phyloP scores from a whole-genome alignment of 1,139 yeast species.

The Kodamaea sp. region DNA sequence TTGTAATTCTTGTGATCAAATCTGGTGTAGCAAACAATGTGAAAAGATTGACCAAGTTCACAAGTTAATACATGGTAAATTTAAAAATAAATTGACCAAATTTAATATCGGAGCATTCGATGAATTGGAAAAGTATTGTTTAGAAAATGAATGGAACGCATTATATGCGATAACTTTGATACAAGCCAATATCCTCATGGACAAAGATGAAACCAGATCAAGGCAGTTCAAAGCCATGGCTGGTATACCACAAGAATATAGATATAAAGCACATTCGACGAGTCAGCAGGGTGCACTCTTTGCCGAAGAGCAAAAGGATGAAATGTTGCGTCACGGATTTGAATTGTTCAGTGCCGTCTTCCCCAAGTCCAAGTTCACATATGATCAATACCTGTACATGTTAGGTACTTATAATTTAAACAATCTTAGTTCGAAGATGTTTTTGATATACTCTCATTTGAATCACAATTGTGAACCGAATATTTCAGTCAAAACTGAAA shows the following conservation, averaged over 20 bases:
- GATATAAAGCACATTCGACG: constrained; percentile 46
- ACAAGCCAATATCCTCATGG: constrained; percentile 46
- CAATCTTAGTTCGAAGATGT: constrained; percentile 63
- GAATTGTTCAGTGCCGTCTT: constrained; percentile 49
- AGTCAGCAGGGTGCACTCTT: constrained; percentile 24
- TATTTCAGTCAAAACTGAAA: constrained; percentile 48
- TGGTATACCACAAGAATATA: constrained; percentile 60
- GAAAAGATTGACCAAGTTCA: constrained; percentile 45
- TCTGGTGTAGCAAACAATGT: constrained; percentile 73
- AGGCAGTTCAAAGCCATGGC: constrained; percentile 62
- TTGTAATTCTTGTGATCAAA: constrained; percentile 70
- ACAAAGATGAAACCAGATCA: constrained; percentile 38
- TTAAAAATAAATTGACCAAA: constrained; percentile 14
- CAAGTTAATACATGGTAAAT: constrained; percentile 15
- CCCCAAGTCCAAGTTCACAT: constrained; percentile 38
- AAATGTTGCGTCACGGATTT: constrained; percentile 58
- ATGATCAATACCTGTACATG: constrained; percentile 55
- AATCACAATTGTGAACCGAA: constrained; percentile 79
- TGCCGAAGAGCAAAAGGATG: constrained; percentile 55
- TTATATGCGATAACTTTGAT: constrained; percentile 63
- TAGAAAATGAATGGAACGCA: constrained; percentile 65
- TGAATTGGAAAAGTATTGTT: constrained; percentile 57
- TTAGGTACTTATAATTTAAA: constrained; percentile 75
- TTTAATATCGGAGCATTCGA: constrained; percentile 51
- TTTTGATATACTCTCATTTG: constrained; percentile 61